A percentile compares a stretch with the other conserved stretches of the same genome.
These are phyloP conservation scores for Nymphaea thermarum DNA, from an alignment of 164 flowering plant species.

Conservation along the genomic window DNA sequence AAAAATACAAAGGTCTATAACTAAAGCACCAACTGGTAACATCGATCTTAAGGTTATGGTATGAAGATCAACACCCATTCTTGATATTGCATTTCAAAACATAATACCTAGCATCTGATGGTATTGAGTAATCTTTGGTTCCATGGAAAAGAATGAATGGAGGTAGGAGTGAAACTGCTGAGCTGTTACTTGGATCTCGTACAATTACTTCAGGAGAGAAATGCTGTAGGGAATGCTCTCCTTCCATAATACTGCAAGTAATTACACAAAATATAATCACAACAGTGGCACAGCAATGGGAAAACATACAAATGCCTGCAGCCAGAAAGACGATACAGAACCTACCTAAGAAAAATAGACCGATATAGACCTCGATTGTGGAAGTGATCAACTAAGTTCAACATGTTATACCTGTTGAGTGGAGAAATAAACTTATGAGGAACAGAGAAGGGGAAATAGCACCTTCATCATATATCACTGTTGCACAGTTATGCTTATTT, in stretches of 20 bases:
- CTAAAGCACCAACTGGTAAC: too few species aligned
- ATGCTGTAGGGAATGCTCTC: conserved; percentile 45
- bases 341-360: conserved; percentile 68
- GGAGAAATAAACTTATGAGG: background rate
- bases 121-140: conserved; percentile 72
- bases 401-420: conserved; percentile 60
- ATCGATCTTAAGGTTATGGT: too few species aligned
- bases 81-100: background rate
- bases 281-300: background rate
- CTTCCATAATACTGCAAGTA: conserved; percentile 83
- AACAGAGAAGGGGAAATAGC: background rate
- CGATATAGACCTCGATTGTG: conserved; percentile 71
- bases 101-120: conserved; percentile 68
- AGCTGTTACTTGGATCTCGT: conserved; percentile 33
- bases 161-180: conserved; percentile 55
- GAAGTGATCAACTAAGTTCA: conserved; percentile 73
- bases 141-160: conserved; percentile 76
- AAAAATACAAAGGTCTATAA: too few species aligned
- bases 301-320: background rate
- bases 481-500: too few species aligned
- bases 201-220: conserved; percentile 76
- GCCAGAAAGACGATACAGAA: background rate
- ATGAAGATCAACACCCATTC: background rate
- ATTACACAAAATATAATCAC: conserved; percentile 1
- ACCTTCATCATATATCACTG: too few species aligned